Evolutionary conservation across 208 protist genomes (phyloP), one percentile per base, ranked within the genome.

Genomic region (Endotrypanum monterogeii): DNA sequence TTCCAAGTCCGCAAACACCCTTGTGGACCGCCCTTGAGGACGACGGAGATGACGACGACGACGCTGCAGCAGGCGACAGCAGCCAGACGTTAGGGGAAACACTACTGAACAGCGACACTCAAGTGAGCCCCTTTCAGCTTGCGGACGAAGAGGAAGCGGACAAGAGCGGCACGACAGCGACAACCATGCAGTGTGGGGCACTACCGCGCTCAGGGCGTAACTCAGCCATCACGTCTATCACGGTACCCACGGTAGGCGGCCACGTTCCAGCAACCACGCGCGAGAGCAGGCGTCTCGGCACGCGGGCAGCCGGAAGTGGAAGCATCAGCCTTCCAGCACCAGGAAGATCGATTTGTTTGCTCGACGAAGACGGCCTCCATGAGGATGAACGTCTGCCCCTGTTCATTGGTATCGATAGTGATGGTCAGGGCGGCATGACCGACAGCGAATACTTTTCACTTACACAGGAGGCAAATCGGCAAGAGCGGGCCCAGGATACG

Each of bases 1-100:
- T 80, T 16, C 89, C 89, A 20, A 94, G 89, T 48, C 87, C 89
- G 3, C 65, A 76, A 46, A 88, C 84, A 28, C 89, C 89, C 16
- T 84, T 94, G 9, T 94, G 89, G 89, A 30, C 80, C 1, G 71
- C 78, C 32, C 67, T 89, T 0, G 80, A 84, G 39, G 71, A 69
- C 12, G 75, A 77, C 7, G 71, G 37, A 28, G 60, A 72, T 2
- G 80, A 71, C 11, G 73, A 56, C 11, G 73, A 56, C 50, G 25
- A 30, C 28, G 5, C 28, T 20, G 73, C 35, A 20, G 50, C n/a
- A 39, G 52, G 37, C 73, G 14, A 5, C 39, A 74, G 58, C 56
- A 39, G 37, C 3, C 20, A 16, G 11, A 25, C 1, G 12, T 30
- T 37, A 18, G 51, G n/a, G 8, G 66, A 71, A 41, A 35, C 39